These are phyloP conservation scores for Balamuthia mandrillaris DNA, from an alignment of 208 protist genomes.

Conservation along the genomic window DNA sequence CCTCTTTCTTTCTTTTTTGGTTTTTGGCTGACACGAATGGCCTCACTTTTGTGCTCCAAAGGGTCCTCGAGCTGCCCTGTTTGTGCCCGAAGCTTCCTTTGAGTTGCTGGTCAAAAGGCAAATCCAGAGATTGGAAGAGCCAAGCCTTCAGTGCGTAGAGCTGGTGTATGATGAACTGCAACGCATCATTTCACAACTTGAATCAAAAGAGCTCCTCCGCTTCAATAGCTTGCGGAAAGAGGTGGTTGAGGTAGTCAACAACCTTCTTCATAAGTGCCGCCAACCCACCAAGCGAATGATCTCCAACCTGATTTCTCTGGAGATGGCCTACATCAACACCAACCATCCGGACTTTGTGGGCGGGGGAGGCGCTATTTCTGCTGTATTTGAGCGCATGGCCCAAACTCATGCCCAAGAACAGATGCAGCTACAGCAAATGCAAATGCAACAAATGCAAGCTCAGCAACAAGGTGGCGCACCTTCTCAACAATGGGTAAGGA, in stretches of 20 bases:
- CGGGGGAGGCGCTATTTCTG: conserved; percentile 23
- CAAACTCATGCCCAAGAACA: conserved; percentile 37
- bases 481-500: too few species aligned
- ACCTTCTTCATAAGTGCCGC: conserved; percentile 72
- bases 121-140: conserved; percentile 84
- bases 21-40: background rate
- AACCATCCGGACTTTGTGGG: conserved; percentile 80
- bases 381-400: background rate
- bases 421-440: conserved; percentile 6
- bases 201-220: conserved; percentile 74
- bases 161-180: conserved; percentile 92
- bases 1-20: background rate
- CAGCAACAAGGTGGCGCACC: conserved; percentile 20
- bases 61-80: conserved; percentile 91
- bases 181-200: conserved; percentile 79
- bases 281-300: conserved; percentile 82
- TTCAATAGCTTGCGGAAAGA: conserved; percentile 85
- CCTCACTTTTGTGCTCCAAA: conserved; percentile 33
- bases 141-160: conserved; percentile 85
- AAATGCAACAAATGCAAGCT: background rate
- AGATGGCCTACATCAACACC: conserved; percentile 95
- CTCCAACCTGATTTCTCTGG: conserved; percentile 86
- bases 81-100: conserved; percentile 94
- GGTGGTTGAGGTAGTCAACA: conserved; percentile 80
- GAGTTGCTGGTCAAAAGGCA: conserved; percentile 91